These are phyloP conservation scores for Neurospora sp. DNA, from an alignment of 495 filamentous ascomycete genomes.

Conservation along the genomic window DNA sequence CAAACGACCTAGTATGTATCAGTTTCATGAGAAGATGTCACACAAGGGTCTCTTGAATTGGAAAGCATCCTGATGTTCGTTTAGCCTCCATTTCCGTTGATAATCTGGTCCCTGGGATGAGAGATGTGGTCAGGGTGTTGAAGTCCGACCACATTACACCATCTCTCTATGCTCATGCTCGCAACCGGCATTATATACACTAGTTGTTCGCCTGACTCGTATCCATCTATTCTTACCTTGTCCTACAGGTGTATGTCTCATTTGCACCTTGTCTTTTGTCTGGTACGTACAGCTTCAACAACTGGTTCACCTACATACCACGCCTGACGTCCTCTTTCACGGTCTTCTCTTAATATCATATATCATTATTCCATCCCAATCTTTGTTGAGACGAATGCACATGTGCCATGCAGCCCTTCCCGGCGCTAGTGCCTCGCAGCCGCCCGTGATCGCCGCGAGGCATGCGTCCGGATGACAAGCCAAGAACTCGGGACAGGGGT, in stretches of 20 bases:
- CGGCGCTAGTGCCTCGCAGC: neutral
- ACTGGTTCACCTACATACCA: neutral
- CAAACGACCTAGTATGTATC: too few relatives aligned
- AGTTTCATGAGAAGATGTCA: too few relatives aligned
- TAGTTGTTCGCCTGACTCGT: neutral
- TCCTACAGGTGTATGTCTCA: neutral
- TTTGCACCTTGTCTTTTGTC: neutral
- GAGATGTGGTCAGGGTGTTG: too few relatives aligned
- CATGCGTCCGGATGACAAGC: neutral
- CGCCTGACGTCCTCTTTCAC: neutral
- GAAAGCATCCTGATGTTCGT: too few relatives aligned
- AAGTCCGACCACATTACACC: too few relatives aligned
- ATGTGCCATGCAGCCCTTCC: neutral
- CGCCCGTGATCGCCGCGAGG: neutral
- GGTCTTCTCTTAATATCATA: neutral
- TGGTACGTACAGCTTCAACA: neutral
- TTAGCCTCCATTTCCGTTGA: too few relatives aligned
- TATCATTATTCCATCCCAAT: neutral
- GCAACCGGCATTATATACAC: too few relatives aligned
- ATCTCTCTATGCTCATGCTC: too few relatives aligned
- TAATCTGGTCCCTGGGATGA: too few relatives aligned
- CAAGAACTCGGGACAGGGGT: neutral
- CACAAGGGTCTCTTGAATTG: too few relatives aligned
- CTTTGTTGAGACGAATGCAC: neutral
- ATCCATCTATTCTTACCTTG: neutral